A percentile compares a stretch with the other conserved stretches of the same genome.
phyloP scores from a whole-genome alignment of 2,329 filamentous ascomycete genomes.

The Alternaria solani region DNA sequence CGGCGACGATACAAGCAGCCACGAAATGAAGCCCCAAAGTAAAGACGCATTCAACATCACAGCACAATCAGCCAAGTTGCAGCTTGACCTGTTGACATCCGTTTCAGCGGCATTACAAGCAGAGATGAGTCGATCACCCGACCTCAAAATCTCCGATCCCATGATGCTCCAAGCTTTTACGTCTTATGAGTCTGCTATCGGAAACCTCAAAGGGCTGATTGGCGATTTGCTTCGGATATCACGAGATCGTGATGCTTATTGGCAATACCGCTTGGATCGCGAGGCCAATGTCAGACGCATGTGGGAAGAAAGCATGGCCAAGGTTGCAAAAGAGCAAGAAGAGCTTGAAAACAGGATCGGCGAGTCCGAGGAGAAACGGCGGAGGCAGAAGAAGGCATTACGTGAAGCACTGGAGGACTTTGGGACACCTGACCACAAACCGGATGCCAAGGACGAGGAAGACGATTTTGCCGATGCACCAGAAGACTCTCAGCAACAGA shows the following conservation, averaged over 20 bases:
- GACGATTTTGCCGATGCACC: conserved; percentile 46
- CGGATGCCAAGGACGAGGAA: conserved; percentile 27
- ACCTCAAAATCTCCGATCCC: conserved; percentile 76
- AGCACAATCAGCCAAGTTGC: conserved; percentile 90
- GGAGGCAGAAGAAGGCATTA: conserved; percentile 86
- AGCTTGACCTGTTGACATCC: conserved; percentile 87
- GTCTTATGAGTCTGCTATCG: conserved; percentile 89
- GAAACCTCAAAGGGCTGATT: conserved; percentile 83
- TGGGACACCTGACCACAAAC: conserved; percentile 31
- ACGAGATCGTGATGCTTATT: conserved; percentile 91
- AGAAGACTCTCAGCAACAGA: conserved; percentile 48
- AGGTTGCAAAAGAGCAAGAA: conserved; percentile 94
- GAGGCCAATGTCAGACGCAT: conserved; percentile 91
- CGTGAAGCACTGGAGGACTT: conserved; percentile 79
- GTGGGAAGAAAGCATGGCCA: conserved; percentile 98
- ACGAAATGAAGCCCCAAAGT: conserved; percentile 74
- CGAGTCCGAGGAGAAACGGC: conserved; percentile 88
- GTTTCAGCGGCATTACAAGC: conserved; percentile 82
- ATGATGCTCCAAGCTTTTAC: conserved; percentile 78
- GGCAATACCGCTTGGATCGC: conserved; percentile 92
- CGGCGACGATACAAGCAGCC: conserved; percentile 80
- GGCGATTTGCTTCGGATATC: conserved; percentile 91
- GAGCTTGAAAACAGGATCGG: conserved; percentile 86
- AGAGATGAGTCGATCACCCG: conserved; percentile 74
- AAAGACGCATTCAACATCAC: conserved; percentile 98